Evolutionary conservation across 805 yeast species (phyloP).

Genomic region (Ogataea nakhonphanomensis): DNA sequence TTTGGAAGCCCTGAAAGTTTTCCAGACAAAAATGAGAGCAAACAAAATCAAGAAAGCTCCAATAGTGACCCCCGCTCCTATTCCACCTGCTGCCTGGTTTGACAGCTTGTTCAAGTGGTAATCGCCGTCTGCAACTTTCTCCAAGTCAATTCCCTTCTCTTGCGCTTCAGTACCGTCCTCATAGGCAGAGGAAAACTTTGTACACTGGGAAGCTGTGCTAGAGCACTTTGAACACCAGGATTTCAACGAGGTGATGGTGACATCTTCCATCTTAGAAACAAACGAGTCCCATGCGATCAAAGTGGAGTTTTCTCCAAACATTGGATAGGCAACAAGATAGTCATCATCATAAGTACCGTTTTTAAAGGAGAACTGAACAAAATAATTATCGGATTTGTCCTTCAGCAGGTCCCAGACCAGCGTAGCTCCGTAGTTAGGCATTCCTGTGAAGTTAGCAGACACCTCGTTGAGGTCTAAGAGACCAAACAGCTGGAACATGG

Average conservation of each 20-base stretch:
- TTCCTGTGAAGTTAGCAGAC: constrained; percentile 41
- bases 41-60: constrained; percentile 38
- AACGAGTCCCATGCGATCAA: constrained; percentile 38
- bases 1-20: constrained; percentile 9
- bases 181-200: constrained; percentile 32
- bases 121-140: constrained; percentile 28
- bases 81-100: constrained; percentile 47
- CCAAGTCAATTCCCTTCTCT: constrained; percentile 31
- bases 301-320: constrained; percentile 34
- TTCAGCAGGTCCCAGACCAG: constrained; percentile 42
- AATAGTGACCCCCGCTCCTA: constrained; percentile 52
- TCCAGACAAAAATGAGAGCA: constrained; percentile 25
- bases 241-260: constrained; percentile 27
- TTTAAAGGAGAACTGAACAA: constrained; percentile 43
- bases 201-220: constrained; percentile 32
- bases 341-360: constrained; percentile 41
- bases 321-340: constrained; percentile 34
- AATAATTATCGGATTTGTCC: constrained; percentile 28
- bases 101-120: constrained; percentile 26
- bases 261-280: constrained; percentile 23
- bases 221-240: constrained; percentile 43
- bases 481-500: constrained; percentile 40
- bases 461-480: constrained; percentile 33
- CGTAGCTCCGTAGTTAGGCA: constrained; percentile 46
- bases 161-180: constrained; percentile 29